A percentile compares a stretch with the other conserved stretches of the same genome.
phyloP scores from a whole-genome alignment of 345 rosid species.

The Bruguiera sexangula region DNA sequence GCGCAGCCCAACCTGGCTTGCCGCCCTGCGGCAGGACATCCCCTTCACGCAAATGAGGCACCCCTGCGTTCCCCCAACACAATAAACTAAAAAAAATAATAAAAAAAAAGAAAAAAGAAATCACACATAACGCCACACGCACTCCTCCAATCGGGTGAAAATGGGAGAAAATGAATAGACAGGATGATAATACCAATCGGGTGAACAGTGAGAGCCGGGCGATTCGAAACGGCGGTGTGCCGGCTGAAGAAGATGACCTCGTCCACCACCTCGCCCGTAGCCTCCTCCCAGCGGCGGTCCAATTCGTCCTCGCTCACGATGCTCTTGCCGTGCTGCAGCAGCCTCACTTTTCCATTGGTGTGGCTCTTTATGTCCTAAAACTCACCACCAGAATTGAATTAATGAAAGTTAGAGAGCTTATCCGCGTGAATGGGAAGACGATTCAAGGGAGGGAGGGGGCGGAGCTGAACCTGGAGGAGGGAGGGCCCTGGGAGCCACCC shows the following conservation, averaged over 20 bases:
- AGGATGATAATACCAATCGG: conserved; percentile 59
- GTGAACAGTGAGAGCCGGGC: conserved; percentile 87
- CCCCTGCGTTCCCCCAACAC: conserved; percentile 35
- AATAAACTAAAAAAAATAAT: too few relatives aligned
- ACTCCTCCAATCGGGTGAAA: neutral
- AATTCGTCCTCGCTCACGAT: conserved; percentile 76
- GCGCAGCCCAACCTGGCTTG: conserved; percentile 90
- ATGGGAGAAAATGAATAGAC: neutral
- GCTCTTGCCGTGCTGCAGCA: conserved; percentile 58
- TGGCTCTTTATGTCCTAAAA: conserved; percentile 56
- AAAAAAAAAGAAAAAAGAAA: neutral
- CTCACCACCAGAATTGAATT: neutral
- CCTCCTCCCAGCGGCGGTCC: conserved; percentile 81
- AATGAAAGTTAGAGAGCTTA: neutral
- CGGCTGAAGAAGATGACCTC: conserved; percentile 88
- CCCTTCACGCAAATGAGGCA: conserved; percentile 78
- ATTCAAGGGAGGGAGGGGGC: too few relatives aligned
- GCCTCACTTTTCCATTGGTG: conserved; percentile 48
- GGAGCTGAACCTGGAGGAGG: conserved; percentile 33
- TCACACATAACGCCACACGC: neutral
- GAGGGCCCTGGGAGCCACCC: conserved; percentile 55
- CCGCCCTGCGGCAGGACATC: conserved; percentile 89
- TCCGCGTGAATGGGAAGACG: neutral
- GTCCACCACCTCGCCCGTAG: conserved; percentile 68
- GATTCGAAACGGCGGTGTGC: conserved; percentile 87